Percentiles rank a stretch among this genome's conserved stretches.
Conservation (phyloP, 2,329 filamentous ascomycete species). For the Blumeria graminis region DNA sequence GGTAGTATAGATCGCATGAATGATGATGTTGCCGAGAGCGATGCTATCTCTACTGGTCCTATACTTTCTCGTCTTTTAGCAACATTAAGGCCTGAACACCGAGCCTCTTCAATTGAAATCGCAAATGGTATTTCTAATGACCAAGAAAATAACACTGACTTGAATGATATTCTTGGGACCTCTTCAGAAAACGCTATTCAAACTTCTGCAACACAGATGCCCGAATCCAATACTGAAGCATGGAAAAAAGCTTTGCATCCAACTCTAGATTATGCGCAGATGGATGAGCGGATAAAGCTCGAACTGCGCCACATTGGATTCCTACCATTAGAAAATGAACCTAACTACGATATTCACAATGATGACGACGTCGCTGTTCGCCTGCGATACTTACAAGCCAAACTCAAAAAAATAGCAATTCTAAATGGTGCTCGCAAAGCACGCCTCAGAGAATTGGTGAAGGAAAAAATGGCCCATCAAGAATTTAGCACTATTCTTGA, state of each 20-base stretch:
- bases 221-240: constrained; percentile 47
- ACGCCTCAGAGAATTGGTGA: constrained; percentile 62
- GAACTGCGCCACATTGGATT: constrained; percentile 84
- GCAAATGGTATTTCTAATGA: constrained; percentile 28
- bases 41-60: constrained; percentile 71
- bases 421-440: constrained; percentile 80
- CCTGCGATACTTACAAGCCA: constrained; percentile 59
- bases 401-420: constrained; percentile 61
- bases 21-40: constrained; percentile 68
- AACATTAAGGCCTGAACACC: constrained; percentile 54
- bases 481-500: constrained; percentile 94
- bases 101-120: constrained; percentile 27
- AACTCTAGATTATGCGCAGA: constrained; percentile 61
- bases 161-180: constrained; percentile 5
- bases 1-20: constrained; percentile 70
- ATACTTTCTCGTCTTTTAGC: constrained; percentile 62
- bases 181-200: constrained; percentile 9
- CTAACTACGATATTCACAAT: constrained; percentile 70
- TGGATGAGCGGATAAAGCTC: constrained; percentile 77
- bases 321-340: constrained; percentile 39
- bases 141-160: constrained; percentile 18
- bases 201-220: constrained; percentile 55
- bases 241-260: constrained; percentile 57
- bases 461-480: constrained; percentile 84
- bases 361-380: constrained; percentile 89